Evolutionary conservation across 1,139 yeast genomes (phyloP), one percentile per base, ranked within the genome.

Genomic region (Lodderomyces margitis): DNA sequence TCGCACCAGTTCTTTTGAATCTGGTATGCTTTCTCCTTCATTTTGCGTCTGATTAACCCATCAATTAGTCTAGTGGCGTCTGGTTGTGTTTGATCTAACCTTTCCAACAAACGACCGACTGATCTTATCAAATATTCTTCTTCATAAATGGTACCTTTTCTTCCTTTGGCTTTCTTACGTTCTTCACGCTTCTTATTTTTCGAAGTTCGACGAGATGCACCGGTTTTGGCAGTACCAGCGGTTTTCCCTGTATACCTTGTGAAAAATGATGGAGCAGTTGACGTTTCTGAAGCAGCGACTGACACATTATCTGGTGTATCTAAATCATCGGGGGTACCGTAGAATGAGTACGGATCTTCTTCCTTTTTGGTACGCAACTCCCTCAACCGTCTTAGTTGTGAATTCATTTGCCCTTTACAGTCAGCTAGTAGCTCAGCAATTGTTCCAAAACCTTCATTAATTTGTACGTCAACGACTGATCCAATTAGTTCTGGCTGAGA

Each of bases 161-260:
- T 87, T 45, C 98, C 98, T 55, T 96, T 81, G 1, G 98, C 99
- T 48, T 82, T 78, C 68, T 94, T 94, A 56, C 98, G 81, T 61
- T 92, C 98, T 63, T 92, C 97, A 54, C 98, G 80, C 61, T 96
- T 87, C 49, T 82, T 80, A 62, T 91, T 92, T 66, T 92, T 94
- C 8, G 95, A 78, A 0, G 98, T 89, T 56, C 84, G 79, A 63
- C 98, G 79, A 0, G 97, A 84, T 1, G 94, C 97, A 20, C 98
- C 97, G 0, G 98, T 92, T 59, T 87, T 86, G 4, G 98, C 98
- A 3, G 98, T 92, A 17, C 96, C 96, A 0, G 85, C 75, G 1
- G 98, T 89, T 63, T 91, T 89, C 49, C 98, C 98, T 0, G 99
- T 92, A 61, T 92, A 92, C 57, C 95, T 78, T 0, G 98, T 92